Conservation (phyloP, 73 alveolate genomes). For the Paramecium octaurelia region DNA sequence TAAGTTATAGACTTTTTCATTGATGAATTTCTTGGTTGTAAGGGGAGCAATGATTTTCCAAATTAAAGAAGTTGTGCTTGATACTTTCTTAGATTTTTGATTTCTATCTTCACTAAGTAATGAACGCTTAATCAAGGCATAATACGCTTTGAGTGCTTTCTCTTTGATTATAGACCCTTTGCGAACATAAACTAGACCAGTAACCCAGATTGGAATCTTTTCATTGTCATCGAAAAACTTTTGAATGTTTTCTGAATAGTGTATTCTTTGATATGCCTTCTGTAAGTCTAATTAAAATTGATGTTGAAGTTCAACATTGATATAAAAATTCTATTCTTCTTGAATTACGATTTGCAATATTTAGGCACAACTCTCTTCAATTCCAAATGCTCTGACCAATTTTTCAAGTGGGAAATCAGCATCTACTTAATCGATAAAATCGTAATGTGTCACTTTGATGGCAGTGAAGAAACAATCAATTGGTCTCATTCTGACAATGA, state of each 20-base stretch:
- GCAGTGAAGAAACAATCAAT: slow-evolving; percentile 22
- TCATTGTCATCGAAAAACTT: background rate
- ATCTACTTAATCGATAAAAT: background rate
- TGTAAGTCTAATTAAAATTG: background rate
- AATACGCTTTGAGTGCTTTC: slow-evolving; percentile 24
- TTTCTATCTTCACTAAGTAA: background rate
- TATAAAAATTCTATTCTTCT: background rate
- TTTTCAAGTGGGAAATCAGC: slow-evolving; percentile 9
- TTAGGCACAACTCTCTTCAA: slow-evolving; percentile 15
- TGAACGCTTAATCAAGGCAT: background rate
- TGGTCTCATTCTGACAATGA: background rate
- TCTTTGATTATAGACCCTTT: background rate
- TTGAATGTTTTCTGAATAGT: background rate
- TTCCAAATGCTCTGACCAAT: background rate
- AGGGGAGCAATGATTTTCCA: background rate
- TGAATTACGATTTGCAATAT: background rate
- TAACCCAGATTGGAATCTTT: background rate
- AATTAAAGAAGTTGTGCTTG: background rate
- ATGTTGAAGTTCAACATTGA: slow-evolving; percentile 2
- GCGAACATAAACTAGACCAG: background rate
- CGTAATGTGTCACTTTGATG: background rate
- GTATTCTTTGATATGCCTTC: background rate
- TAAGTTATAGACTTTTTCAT: background rate
- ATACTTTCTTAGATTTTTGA: background rate
- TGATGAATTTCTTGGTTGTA: background rate